A percentile compares a stretch with the other conserved stretches of the same genome.
Conservation (phyloP, 1,284 basidiomycete genomes). For the Cutaneotrichosporon cutaneum region DNA sequence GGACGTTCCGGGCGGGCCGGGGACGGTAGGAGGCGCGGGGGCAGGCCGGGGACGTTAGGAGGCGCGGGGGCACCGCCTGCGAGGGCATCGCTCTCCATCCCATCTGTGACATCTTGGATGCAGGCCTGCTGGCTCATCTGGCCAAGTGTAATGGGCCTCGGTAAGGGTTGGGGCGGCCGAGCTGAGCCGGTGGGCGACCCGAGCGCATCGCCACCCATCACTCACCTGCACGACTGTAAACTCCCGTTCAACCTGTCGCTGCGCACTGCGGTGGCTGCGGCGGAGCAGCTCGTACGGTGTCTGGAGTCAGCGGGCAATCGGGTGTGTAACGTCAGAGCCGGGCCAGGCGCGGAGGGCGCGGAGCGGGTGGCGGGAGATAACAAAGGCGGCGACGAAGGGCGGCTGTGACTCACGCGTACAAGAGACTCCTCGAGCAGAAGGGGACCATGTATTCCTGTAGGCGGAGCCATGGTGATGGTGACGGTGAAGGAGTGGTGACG, state of each 20-base stretch:
- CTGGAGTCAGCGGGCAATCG: conserved; percentile 29
- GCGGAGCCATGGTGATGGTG: background rate
- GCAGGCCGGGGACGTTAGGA: too few species aligned
- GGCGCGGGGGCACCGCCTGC: background rate
- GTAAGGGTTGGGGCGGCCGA: too few species aligned
- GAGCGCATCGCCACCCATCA: background rate
- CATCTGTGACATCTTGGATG: too few species aligned
- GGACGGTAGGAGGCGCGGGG: too few species aligned
- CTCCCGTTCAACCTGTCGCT: conserved; percentile 54
- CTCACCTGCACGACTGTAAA: conserved; percentile 32
- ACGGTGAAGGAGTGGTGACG: background rate
- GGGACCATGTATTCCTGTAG: conserved; percentile 27
- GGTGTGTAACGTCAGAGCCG: too few species aligned
- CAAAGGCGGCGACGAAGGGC: background rate
- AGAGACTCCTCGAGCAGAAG: conserved; percentile 48
- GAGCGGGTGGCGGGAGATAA: too few species aligned
- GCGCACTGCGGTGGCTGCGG: conserved; percentile 50
- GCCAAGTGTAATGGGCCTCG: too few species aligned
- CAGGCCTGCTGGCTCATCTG: too few species aligned
- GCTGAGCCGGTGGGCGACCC: too few species aligned
- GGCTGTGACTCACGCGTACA: conserved; percentile 35
- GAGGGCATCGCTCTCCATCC: too few species aligned
- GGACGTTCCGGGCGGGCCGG: too few species aligned
- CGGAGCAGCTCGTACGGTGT: conserved; percentile 53
- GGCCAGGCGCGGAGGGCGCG: too few species aligned